These are phyloP conservation scores for Leucaena leucocephala DNA, from an alignment of 306 rosid genomes.

Conservation along the genomic window DNA sequence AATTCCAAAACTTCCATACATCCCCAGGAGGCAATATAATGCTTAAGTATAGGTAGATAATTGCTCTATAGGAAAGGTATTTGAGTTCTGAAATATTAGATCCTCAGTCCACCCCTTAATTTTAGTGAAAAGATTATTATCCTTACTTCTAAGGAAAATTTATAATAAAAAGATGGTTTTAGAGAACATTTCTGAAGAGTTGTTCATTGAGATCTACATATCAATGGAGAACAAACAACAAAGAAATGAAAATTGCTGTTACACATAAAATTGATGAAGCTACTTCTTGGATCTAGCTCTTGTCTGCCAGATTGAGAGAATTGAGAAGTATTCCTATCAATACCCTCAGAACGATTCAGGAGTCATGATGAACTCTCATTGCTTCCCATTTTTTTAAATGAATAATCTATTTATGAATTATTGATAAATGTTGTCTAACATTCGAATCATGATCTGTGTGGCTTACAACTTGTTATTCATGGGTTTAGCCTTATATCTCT, in stretches of 20 bases:
- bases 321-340: constrained; percentile 26
- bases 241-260: neutral
- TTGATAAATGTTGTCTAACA: neutral
- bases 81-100: neutral
- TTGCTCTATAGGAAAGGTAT: neutral
- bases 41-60: neutral
- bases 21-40: neutral
- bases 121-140: neutral
- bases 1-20: neutral
- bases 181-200: neutral
- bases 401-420: neutral
- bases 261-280: neutral
- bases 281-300: constrained; percentile 1
- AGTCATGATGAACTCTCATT: constrained; percentile 21
- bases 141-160: neutral
- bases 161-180: neutral
- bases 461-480: constrained; percentile 24
- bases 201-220: constrained; percentile 4
- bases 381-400: constrained; percentile 7
- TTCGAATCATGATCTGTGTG: constrained; percentile 4
- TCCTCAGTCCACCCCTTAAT: neutral
- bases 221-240: neutral
- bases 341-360: constrained; percentile 13
- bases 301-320: constrained; percentile 2
- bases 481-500: constrained; percentile 31